Evolutionary conservation across 2,329 filamentous ascomycete species (phyloP).

Genomic region (Beauveria scarabaeidicola): DNA sequence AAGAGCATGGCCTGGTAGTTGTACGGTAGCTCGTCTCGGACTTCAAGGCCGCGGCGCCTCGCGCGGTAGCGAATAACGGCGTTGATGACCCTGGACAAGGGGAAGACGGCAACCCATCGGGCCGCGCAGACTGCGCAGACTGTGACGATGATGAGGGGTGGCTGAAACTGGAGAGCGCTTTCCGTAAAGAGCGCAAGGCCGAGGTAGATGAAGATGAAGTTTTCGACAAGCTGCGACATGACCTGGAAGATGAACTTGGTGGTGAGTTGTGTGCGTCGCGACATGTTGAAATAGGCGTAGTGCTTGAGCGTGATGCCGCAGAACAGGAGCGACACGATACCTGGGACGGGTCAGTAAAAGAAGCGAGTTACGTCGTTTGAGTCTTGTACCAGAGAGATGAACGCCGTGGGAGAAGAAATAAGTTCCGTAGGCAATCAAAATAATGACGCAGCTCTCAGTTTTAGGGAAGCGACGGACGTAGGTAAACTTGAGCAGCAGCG

Average conservation of each 20-base stretch:
- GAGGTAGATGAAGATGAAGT: conserved; percentile 99
- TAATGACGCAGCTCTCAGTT: conserved; percentile 90
- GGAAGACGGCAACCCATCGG: conserved; percentile 90
- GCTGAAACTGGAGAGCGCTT: conserved; percentile 78
- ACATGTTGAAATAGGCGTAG: conserved; percentile 99
- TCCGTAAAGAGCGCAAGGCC: conserved; percentile 93
- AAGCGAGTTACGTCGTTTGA: background rate
- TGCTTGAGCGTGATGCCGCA: conserved; percentile 98
- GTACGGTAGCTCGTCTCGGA: conserved; percentile 81
- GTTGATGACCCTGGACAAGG: conserved; percentile 81
- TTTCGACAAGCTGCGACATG: conserved; percentile 89
- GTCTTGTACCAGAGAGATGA: conserved; percentile 76
- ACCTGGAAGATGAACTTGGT: conserved; percentile 98
- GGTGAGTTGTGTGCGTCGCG: conserved; percentile 87
- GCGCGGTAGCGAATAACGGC: conserved; percentile 85
- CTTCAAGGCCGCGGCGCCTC: conserved; percentile 61
- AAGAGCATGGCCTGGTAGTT: conserved; percentile 99
- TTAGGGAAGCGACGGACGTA: conserved; percentile 87
- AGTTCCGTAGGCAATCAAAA: conserved; percentile 89
- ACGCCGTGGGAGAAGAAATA: conserved; percentile 98
- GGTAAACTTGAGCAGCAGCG: conserved; percentile 86
- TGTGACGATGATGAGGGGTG: conserved; percentile 88
- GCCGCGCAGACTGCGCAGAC: conserved; percentile 86
- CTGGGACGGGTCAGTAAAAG: conserved; percentile 32
- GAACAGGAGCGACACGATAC: conserved; percentile 93